Conservation (phyloP, 2,329 filamentous ascomycete species). For the Cladophialophora psammophila region DNA sequence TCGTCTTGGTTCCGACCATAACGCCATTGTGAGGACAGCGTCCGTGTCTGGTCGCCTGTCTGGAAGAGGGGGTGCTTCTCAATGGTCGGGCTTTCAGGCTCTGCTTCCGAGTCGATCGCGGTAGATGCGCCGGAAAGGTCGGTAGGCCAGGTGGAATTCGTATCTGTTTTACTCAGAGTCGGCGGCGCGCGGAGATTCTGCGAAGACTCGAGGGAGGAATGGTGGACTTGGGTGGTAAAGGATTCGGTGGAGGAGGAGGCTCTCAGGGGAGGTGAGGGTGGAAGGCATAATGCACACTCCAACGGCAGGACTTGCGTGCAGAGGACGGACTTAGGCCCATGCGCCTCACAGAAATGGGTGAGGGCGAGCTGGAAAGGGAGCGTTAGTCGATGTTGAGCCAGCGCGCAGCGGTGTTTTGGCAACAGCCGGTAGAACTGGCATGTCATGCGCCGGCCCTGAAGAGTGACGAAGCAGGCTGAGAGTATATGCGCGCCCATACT, state of each 20-base stretch:
- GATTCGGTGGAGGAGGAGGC: constrained; percentile 47
- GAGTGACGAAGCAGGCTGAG: constrained; percentile 19
- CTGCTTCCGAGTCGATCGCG: constrained; percentile 38
- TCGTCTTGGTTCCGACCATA: constrained; percentile 56
- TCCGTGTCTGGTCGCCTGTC: constrained; percentile 24
- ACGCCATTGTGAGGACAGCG: constrained; percentile 40
- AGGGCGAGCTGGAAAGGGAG: constrained; percentile 61
- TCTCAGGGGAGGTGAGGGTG: constrained; percentile 50
- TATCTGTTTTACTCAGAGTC: constrained; percentile 35
- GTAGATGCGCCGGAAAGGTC: constrained; percentile 42
- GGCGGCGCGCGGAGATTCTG: constrained; percentile 22
- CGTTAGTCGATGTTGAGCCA: constrained; percentile 15
- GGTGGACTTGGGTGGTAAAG: constrained; percentile 31
- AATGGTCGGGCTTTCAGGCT: constrained; percentile 45
- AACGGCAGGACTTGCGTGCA: constrained; percentile 66
- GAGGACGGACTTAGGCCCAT: constrained; percentile 68
- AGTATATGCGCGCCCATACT: constrained; percentile 11
- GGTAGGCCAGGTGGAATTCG: constrained; percentile 41
- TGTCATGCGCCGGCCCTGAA: constrained; percentile 31
- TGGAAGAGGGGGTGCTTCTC: constrained; percentile 61
- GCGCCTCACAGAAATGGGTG: constrained; percentile 68
- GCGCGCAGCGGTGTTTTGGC: constrained; percentile 8
- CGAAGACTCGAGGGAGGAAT: constrained; percentile 28
- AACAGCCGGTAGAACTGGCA: not conserved
- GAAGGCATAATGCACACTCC: constrained; percentile 61